These are phyloP conservation scores for Pseudopyricularia javanii DNA, from an alignment of 2,329 filamentous ascomycete genomes.

Conservation along the genomic window DNA sequence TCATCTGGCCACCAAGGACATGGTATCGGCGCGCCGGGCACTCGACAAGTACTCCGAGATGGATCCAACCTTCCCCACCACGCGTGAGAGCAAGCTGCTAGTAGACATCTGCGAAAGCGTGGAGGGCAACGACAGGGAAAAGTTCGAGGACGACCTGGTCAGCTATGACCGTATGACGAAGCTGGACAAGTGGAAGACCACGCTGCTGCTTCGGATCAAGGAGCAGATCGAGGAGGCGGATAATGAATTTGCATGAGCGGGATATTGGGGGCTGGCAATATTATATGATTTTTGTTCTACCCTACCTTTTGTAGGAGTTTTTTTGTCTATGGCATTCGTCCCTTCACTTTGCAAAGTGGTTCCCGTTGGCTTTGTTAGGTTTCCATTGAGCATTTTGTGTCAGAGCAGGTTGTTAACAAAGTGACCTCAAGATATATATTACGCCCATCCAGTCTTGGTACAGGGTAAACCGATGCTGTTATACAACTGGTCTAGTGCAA, in stretches of 20 bases:
- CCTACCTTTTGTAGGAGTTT: background rate
- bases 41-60: slow-evolving; percentile 72
- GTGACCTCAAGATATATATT: too few species aligned
- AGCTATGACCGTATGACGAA: slow-evolving; percentile 87
- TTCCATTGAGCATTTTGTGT: background rate
- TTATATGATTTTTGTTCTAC: background rate
- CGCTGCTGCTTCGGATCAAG: slow-evolving; percentile 72
- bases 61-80: slow-evolving; percentile 63
- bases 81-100: slow-evolving; percentile 72
- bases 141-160: slow-evolving; percentile 76
- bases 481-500: too few species aligned
- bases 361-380: background rate
- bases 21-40: slow-evolving; percentile 67
- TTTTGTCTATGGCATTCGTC: slow-evolving; percentile 1
- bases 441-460: too few species aligned
- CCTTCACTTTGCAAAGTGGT: background rate
- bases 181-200: slow-evolving; percentile 95
- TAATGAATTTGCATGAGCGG: slow-evolving; percentile 21
- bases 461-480: too few species aligned
- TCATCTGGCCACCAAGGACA: slow-evolving; percentile 62
- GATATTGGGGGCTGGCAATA: background rate
- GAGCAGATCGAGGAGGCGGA: slow-evolving; percentile 55
- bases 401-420: background rate
- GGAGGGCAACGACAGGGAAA: slow-evolving; percentile 66
- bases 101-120: slow-evolving; percentile 64